Base-by-base conservation (phyloP, 305 asterid species). In the Solanum aculeatissimum region DNA sequence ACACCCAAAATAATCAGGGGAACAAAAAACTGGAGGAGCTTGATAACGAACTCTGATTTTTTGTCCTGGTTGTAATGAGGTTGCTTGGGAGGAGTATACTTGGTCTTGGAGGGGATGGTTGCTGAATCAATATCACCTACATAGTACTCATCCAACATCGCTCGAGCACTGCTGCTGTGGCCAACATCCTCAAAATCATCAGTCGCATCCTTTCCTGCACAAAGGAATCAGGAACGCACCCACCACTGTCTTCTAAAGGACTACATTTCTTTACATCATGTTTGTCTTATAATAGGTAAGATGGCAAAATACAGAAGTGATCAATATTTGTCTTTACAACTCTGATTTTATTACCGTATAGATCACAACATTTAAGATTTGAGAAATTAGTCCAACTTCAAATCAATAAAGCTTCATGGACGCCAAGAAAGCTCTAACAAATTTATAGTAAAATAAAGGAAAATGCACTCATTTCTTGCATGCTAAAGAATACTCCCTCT, bases 181-280 rank as follows among this genome's bases (percentile, higher is more conserved):
- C 97, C 97, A 3, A 96, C 91, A 43, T 96, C 98, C 91, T 96
- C 98, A 80, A 96, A 96, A 89, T 96, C 98, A 85, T 96, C 98
- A 1, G 98, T 95, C 47, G 99, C 99, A 84, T 96, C 99, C 90
- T 92, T 96, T 62, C 97, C 98, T 95, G 85, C 68, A 53, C 83
- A 42, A 82, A 58, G 14, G 14, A 43, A 79, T 38, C 69, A 63
- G 35, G 29, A 54, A 32, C 53, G 51, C 16, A 3, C 43, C 27
- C 47, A 75, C 63, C 7, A 29, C 11, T 27, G 25, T 51, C 62
- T 51, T 51, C 65, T 14, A 77, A 77, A 29, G 66, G 29, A 18
- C 60, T 51, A 19, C 27, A 49, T 18, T 19, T 78, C 51, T 78
- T 53, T 53, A 11, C 29, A 19, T 77, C 83, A 78, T 32, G 47